Conservation (phyloP, 148 eudicot species). For the Amaranthus palmeri region DNA sequence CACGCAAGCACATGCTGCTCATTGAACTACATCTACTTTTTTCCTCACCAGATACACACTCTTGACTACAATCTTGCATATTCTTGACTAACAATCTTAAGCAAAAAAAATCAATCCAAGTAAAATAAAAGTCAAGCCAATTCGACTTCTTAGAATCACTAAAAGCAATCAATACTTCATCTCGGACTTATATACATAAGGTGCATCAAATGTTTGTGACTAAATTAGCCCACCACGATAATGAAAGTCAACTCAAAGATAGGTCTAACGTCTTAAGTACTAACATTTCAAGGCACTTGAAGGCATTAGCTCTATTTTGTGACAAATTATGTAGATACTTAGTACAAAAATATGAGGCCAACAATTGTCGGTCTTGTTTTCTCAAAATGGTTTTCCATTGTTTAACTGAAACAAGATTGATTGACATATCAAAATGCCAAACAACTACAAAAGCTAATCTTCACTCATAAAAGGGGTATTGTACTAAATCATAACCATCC, state of each 20-base stretch:
- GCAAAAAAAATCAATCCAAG: no score
- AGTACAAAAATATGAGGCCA: background rate
- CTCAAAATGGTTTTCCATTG: background rate
- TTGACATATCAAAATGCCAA: background rate
- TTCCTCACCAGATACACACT: background rate
- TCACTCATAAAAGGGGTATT: background rate
- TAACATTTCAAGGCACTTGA: no score
- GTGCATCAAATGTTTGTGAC: background rate
- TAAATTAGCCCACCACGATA: no score
- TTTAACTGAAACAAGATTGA: background rate
- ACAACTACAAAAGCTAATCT: background rate
- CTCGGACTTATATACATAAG: no score
- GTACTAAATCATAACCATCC: background rate
- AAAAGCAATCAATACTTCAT: background rate
- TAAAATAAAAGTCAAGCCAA: background rate
- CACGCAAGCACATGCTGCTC: background rate
- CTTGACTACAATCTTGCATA: no score
- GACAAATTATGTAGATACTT: background rate
- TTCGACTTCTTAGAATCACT: background rate
- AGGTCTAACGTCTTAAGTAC: background rate
- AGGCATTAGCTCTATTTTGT: background rate
- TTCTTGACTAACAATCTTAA: no score
- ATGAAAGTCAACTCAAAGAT: background rate
- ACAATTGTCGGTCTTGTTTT: background rate
- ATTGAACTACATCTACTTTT: background rate